phyloP scores from a whole-genome alignment of 2,329 filamentous ascomycete species.

The Colletotrichum euphorbiae region DNA sequence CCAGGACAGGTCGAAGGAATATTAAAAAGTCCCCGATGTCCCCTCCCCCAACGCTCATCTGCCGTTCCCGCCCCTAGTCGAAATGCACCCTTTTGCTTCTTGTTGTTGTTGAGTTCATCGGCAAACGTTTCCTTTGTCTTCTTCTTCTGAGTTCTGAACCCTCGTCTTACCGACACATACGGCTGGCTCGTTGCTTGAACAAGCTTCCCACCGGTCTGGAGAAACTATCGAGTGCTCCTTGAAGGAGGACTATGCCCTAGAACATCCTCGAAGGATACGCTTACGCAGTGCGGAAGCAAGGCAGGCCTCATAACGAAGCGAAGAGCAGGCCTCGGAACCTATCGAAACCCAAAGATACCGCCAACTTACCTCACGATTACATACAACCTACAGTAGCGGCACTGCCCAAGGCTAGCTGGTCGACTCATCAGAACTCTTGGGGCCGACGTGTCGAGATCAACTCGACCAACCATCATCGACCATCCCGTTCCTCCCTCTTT shows the following conservation, averaged over 20 bases:
- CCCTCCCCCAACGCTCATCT: conserved; percentile 16
- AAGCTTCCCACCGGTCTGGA: conserved; percentile 26
- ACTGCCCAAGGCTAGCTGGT: conserved; percentile 25
- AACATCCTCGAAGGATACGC: conserved; percentile 17
- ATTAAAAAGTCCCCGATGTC: conserved; percentile 25
- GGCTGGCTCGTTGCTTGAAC: conserved; percentile 25
- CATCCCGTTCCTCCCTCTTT: not conserved
- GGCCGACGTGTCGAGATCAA: conserved; percentile 22
- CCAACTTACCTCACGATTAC: conserved; percentile 14
- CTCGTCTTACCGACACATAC: not conserved
- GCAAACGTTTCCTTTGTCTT: conserved; percentile 13
- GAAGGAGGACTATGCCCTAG: not conserved
- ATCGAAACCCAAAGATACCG: conserved; percentile 8
- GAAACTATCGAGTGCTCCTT: conserved; percentile 12
- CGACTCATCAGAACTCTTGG: conserved; percentile 9
- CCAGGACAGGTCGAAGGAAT: conserved; percentile 4
- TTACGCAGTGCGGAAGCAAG: conserved; percentile 6
- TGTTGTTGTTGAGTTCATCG: not conserved
- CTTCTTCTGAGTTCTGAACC: not conserved
- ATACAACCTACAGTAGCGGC: conserved; percentile 1
- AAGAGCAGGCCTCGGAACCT: conserved; percentile 34
- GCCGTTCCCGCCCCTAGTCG: not conserved
- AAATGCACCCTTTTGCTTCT: conserved; percentile 8
- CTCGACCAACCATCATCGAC: conserved; percentile 18
- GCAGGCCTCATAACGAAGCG: conserved; percentile 8